Conservation (phyloP, 148 eudicot species). For the Vaccinium vitisidaea region DNA sequence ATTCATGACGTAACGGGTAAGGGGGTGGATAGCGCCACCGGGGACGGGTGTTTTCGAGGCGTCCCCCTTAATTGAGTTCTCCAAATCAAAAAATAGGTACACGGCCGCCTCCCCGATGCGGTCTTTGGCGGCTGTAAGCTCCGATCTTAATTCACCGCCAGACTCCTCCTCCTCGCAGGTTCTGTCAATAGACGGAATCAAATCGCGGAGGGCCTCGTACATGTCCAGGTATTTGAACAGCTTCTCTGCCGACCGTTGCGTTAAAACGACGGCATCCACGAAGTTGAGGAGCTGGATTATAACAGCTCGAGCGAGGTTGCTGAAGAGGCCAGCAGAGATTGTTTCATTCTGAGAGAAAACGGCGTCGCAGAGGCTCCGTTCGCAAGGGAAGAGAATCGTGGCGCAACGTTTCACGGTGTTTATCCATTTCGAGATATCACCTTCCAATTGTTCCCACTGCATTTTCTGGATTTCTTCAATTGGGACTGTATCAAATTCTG, state of each 20-base stretch:
- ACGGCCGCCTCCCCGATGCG: slow-evolving; percentile 61
- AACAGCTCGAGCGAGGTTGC: slow-evolving; percentile 43
- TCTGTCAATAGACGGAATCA: slow-evolving; percentile 24
- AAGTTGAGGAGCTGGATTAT: slow-evolving; percentile 60
- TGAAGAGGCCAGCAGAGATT: slow-evolving; percentile 23
- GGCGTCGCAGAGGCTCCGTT: slow-evolving; percentile 36
- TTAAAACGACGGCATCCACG: slow-evolving; percentile 61
- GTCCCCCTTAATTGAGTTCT: slow-evolving; percentile 65
- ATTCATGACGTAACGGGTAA: slow-evolving; percentile 86
- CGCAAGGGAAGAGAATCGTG: slow-evolving; percentile 43
- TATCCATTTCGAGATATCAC: slow-evolving; percentile 63
- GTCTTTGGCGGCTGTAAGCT: slow-evolving; percentile 36
- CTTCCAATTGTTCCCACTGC: slow-evolving; percentile 64
- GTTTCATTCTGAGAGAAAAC: slow-evolving; percentile 34
- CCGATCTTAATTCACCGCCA: slow-evolving; percentile 38
- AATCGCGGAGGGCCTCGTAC: slow-evolving; percentile 53
- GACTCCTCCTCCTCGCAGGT: slow-evolving; percentile 22
- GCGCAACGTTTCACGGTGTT: slow-evolving; percentile 47
- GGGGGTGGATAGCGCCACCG: slow-evolving; percentile 81
- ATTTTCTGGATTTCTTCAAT: slow-evolving; percentile 62
- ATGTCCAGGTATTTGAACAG: slow-evolving; percentile 80
- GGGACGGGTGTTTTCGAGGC: slow-evolving; percentile 58
- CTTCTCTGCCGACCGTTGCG: slow-evolving; percentile 64
- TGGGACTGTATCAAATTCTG: slow-evolving; percentile 51
- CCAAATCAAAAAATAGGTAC: slow-evolving; percentile 60